These are phyloP conservation scores for Cercospora berteroae DNA, from an alignment of 2,329 filamentous ascomycete genomes.

Conservation along the genomic window DNA sequence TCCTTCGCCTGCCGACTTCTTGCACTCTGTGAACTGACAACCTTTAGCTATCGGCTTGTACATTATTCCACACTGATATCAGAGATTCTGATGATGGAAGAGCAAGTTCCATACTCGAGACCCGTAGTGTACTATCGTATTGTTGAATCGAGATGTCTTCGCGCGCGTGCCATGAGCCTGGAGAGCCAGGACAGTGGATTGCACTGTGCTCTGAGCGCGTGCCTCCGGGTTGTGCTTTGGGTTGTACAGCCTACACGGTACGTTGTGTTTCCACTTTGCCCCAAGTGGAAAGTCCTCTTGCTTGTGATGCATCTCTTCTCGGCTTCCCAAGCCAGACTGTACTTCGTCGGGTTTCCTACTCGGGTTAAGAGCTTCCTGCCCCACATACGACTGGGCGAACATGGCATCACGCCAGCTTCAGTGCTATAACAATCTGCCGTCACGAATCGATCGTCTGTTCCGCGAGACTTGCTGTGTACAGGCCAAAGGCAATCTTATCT, in stretches of 20 bases:
- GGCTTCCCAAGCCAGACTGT: not conserved
- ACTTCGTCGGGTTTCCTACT: not conserved
- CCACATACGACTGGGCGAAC: not conserved
- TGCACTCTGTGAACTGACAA: not conserved
- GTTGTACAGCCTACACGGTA: not conserved
- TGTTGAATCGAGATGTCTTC: not conserved
- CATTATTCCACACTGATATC: not conserved
- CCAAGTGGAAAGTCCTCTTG: not conserved
- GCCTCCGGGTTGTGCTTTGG: not conserved
- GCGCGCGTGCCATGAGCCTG: not conserved
- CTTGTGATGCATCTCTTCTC: not conserved
- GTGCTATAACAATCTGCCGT: not conserved
- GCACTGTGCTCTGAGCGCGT: not conserved
- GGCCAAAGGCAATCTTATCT: not conserved
- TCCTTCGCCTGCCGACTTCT: not conserved
- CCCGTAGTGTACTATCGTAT: not conserved
- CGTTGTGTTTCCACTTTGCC: not conserved
- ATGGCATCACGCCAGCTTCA: not conserved
- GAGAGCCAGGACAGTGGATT: not conserved
- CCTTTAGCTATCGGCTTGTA: conserved; percentile 9
- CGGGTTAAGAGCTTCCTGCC: not conserved
- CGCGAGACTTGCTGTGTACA: not conserved
- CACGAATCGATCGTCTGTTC: not conserved
- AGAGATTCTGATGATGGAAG: not conserved
- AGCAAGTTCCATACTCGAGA: not conserved